phyloP scores from a whole-genome alignment of 1,139 yeast genomes.

The Chernovozyma sophiae-reginae region DNA sequence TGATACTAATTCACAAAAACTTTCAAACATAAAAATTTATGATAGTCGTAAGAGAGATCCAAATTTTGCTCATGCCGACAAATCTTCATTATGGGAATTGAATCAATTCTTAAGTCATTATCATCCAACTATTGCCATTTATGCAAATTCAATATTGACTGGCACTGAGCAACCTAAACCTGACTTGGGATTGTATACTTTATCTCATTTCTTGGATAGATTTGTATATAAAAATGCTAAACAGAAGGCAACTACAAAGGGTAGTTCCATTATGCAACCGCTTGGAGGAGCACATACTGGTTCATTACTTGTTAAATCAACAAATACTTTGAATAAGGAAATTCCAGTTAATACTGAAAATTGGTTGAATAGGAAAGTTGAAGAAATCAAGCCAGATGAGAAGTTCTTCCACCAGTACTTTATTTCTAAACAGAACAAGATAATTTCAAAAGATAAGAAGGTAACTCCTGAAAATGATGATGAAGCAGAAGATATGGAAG shows the following conservation, averaged over 20 bases:
- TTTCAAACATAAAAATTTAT: conserved; percentile 34
- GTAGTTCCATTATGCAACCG: conserved; percentile 96
- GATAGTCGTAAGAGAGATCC: conserved; percentile 94
- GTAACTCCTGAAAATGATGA: conserved; percentile 30
- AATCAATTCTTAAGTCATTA: conserved; percentile 70
- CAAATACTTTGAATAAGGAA: conserved; percentile 42
- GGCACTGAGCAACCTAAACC: conserved; percentile 56
- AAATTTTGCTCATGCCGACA: conserved; percentile 73
- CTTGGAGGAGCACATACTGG: conserved; percentile 88
- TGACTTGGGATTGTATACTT: conserved; percentile 82
- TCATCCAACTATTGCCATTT: conserved; percentile 87
- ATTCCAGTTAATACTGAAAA: conserved; percentile 77
- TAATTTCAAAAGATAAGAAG: conserved; percentile 27
- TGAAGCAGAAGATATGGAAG: conserved; percentile 57
- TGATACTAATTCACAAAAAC: conserved; percentile 9
- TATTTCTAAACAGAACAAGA: conserved; percentile 52
- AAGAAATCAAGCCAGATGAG: conserved; percentile 81
- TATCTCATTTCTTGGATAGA: conserved; percentile 88
- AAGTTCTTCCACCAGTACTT: conserved; percentile 87
- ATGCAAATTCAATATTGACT: conserved; percentile 61
- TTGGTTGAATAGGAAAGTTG: conserved; percentile 67
- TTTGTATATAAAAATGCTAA: conserved; percentile 93
- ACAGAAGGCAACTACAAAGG: conserved; percentile 65
- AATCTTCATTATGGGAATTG: conserved; percentile 84
- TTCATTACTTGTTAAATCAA: conserved; percentile 64